Percentiles rank a stretch among this genome's conserved stretches.
These are phyloP conservation scores for Clavispora asparagi DNA, from an alignment of 805 yeast genomes.

Conservation along the genomic window DNA sequence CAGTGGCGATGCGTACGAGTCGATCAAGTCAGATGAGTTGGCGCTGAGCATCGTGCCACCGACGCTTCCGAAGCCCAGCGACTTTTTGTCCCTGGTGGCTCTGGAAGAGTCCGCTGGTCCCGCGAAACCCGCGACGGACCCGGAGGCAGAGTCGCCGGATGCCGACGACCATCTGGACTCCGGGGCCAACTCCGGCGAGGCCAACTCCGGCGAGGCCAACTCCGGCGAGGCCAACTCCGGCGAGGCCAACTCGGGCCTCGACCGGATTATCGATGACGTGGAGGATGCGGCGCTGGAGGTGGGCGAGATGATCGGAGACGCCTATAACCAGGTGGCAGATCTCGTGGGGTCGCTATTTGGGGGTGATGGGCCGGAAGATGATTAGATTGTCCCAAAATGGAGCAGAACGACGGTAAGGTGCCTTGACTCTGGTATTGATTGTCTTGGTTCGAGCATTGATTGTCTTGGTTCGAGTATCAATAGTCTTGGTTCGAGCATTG, in stretches of 20 bases:
- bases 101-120: too few relatives aligned
- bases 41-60: conserved; percentile 13
- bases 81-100: conserved; percentile 8
- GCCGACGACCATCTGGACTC: too few relatives aligned
- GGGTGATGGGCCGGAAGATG: too few relatives aligned
- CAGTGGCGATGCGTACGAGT: conserved; percentile 19
- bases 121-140: too few relatives aligned
- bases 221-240: neutral
- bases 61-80: conserved; percentile 23
- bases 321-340: conserved; percentile 11
- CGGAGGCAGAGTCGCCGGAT: too few relatives aligned
- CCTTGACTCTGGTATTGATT: too few relatives aligned
- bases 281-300: conserved; percentile 14
- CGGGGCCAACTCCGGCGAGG: neutral
- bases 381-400: too few relatives aligned
- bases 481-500: too few relatives aligned
- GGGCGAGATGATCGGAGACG: conserved; percentile 13
- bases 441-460: too few relatives aligned
- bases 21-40: conserved; percentile 21
- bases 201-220: neutral
- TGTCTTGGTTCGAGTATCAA: too few relatives aligned
- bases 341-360: conserved; percentile 1
- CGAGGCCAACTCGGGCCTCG: neutral
- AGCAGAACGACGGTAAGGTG: too few relatives aligned
- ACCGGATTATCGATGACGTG: conserved; percentile 7